phyloP scores from a whole-genome alignment of 2,329 filamentous ascomycete species.

The Aureobasidium subglaciale region DNA sequence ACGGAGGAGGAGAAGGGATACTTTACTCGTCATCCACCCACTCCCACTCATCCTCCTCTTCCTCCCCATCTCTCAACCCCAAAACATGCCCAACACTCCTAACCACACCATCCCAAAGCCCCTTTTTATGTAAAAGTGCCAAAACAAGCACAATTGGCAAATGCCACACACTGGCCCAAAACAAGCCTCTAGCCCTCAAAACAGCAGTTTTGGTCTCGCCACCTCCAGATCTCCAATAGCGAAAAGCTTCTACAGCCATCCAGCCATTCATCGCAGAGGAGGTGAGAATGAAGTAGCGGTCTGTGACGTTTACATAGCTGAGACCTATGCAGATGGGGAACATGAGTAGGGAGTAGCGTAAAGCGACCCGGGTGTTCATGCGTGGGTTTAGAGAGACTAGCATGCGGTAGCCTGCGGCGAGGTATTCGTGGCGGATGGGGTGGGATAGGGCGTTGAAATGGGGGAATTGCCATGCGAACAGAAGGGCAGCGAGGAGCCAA shows the following conservation, averaged over 20 bases:
- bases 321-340: constrained; percentile 78
- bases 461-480: constrained; percentile 96
- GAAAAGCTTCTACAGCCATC: constrained; percentile 71
- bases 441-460: constrained; percentile 95
- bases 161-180: constrained; percentile 98
- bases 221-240: constrained; percentile 74
- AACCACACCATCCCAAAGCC: constrained; percentile 80
- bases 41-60: constrained; percentile 52
- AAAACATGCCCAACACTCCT: constrained; percentile 54
- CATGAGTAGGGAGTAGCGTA: constrained; percentile 79
- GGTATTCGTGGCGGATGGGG: constrained; percentile 84
- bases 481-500: constrained; percentile 75
- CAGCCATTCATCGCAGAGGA: constrained; percentile 79
- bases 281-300: constrained; percentile 75
- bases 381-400: constrained; percentile 81
- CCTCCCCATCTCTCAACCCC: constrained; percentile 31
- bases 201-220: constrained; percentile 50
- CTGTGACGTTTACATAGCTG: constrained; percentile 72
- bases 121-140: constrained; percentile 88
- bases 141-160: constrained; percentile 82
- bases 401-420: constrained; percentile 60
- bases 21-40: constrained; percentile 33
- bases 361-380: constrained; percentile 75
- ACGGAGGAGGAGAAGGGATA: neutral
- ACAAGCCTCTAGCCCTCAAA: constrained; percentile 66